These are phyloP conservation scores for Stagonosporopsis rhizophila DNA, from an alignment of 2,329 filamentous ascomycete genomes.

Conservation along the genomic window DNA sequence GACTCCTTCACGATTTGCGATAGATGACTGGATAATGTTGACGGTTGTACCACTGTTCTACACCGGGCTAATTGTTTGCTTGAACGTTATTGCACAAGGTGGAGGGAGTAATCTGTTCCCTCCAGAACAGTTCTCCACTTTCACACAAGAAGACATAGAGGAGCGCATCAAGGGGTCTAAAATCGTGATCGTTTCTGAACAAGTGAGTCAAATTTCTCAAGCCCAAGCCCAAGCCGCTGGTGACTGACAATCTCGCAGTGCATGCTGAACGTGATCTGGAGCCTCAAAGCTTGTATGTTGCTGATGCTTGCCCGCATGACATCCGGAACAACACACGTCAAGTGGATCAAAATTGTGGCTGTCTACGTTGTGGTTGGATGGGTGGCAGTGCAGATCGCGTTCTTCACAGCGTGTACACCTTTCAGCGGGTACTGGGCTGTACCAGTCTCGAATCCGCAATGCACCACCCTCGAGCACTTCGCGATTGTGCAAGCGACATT, in stretches of 20 bases:
- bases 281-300: slow-evolving; percentile 64
- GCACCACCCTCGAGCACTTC: slow-evolving; percentile 64
- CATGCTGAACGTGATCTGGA: slow-evolving; percentile 67
- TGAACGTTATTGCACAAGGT: slow-evolving; percentile 52
- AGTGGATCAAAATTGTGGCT: slow-evolving; percentile 57
- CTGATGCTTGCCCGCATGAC: slow-evolving; percentile 65
- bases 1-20: slow-evolving; percentile 26
- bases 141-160: slow-evolving; percentile 48
- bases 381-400: slow-evolving; percentile 62
- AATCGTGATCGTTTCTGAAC: slow-evolving; percentile 55
- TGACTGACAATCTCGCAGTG: slow-evolving; percentile 59
- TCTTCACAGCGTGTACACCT: slow-evolving; percentile 62
- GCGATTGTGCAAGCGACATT: slow-evolving; percentile 65
- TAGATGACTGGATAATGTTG: slow-evolving; percentile 45
- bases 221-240: no score
- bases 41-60: slow-evolving; percentile 43
- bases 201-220: slow-evolving; percentile 37
- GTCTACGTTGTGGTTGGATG: slow-evolving; percentile 58
- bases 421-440: slow-evolving; percentile 66
- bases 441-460: slow-evolving; percentile 62
- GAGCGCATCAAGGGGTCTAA: slow-evolving; percentile 55
- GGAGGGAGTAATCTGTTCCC: slow-evolving; percentile 55
- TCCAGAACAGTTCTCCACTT: slow-evolving; percentile 47
- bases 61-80: slow-evolving; percentile 51
- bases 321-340: slow-evolving; percentile 54